Base-by-base conservation (phyloP, 805 yeast species). In the Tetrapisispora taiwanensis region DNA sequence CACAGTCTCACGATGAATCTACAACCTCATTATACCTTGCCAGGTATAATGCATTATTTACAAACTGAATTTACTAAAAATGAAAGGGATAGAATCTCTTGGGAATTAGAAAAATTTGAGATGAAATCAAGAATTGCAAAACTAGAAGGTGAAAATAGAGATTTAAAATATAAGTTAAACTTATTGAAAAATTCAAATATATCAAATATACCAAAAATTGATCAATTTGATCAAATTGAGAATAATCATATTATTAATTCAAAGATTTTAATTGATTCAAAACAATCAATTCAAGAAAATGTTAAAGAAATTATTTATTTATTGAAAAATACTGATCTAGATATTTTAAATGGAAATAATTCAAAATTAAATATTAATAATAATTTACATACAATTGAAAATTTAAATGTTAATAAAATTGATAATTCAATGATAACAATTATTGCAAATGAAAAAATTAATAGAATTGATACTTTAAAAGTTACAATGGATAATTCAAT, bases 21-120 rank as follows among this genome's bases (percentile, higher is more conserved):
- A 22, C 26, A 22, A 22, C 54, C 53, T 20, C 56, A 51, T 18
- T 60, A 60, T 44, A 56, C 65, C 15, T 41, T 62, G 28, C 68
- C 70, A 36, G 83, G 84, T 41, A 78, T 79, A 28, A 76, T 79
- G 77, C 74, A 76, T 53, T 79, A 74, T 48, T 66, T 79, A 53
- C 84, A 79, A 55, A 65, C 73, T 20, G 83, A 79, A 52, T 78
- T 78, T 71, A 77, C 79, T 43, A 71, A 70, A 46, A 75, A 74
- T 56, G 84, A 79, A 55, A 71, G 76, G 44, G 78, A 75, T 50
- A 64, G 79, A 41, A 74, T 78, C 43, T 73, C 72, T 36, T 78
- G 81, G 79, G 79, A 74, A 46, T 62, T 76, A 42, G 83, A 78
- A 54, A 66, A 73, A 31, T 76, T 78, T 17, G 83, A 78, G 52